A percentile compares a stretch with the other conserved stretches of the same genome.
Conservation (phyloP, 495 filamentous ascomycete genomes). For the Podospora comata region DNA sequence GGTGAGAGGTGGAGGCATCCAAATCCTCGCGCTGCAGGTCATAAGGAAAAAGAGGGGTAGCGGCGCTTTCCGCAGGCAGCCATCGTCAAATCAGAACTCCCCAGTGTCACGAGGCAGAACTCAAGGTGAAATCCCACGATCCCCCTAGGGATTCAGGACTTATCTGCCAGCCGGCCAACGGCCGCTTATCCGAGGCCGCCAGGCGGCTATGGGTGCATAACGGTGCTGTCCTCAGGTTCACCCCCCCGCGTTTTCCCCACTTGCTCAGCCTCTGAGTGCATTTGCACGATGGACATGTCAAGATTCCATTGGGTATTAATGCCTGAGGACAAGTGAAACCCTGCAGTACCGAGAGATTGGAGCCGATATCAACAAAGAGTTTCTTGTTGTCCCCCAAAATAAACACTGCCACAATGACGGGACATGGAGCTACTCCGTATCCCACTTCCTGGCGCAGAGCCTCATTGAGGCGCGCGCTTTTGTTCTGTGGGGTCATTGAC, state of each 20-base stretch:
- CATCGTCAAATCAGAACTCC: constrained; percentile 16
- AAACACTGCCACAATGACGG: not conserved
- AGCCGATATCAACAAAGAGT: constrained; percentile 6
- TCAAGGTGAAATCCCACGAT: constrained; percentile 19
- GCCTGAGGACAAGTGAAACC: not conserved
- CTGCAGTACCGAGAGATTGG: not conserved
- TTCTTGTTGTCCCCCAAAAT: not conserved
- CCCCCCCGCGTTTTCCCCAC: constrained; percentile 7
- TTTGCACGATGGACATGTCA: not conserved
- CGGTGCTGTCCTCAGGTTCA: constrained; percentile 2
- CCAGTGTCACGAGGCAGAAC: constrained; percentile 18
- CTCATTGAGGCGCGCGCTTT: constrained; percentile 4
- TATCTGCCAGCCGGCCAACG: constrained; percentile 19
- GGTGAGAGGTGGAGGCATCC: constrained; percentile 9
- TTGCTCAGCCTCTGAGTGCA: constrained; percentile 6
- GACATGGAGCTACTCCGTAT: not conserved
- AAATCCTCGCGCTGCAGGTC: constrained; percentile 4
- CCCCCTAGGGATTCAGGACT: not conserved
- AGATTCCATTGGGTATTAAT: not conserved
- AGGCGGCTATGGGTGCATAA: constrained; percentile 24
- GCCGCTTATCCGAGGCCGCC: constrained; percentile 24
- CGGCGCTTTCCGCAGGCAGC: constrained; percentile 19
- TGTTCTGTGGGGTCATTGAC: not conserved
- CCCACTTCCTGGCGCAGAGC: not conserved
- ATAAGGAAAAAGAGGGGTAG: constrained; percentile 15